Evolutionary conservation across 2,329 filamentous ascomycete species (phyloP).

Genomic region (Claviceps fusiformis): DNA sequence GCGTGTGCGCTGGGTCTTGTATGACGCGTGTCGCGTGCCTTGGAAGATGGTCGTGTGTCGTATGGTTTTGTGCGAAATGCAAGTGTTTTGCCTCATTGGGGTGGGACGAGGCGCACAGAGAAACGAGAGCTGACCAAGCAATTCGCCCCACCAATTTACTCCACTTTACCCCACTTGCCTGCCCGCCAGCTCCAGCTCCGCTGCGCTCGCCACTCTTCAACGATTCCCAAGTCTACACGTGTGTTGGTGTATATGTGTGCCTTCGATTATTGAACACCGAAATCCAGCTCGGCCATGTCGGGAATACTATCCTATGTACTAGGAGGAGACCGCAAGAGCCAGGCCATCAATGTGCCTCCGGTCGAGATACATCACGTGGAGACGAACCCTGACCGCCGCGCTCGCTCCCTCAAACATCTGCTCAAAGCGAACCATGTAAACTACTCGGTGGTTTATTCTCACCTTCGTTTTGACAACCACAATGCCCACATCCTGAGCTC

Average conservation of each 20-base stretch:
- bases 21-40: not conserved
- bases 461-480: slow-evolving; percentile 69
- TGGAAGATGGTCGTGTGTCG: not conserved
- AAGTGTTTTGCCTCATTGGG: not conserved
- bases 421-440: slow-evolving; percentile 86
- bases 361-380: slow-evolving; percentile 71
- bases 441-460: slow-evolving; percentile 68
- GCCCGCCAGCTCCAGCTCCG: no score
- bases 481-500: slow-evolving; percentile 69
- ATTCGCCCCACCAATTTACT: not conserved
- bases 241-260: no score
- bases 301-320: slow-evolving; percentile 22
- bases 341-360: slow-evolving; percentile 44
- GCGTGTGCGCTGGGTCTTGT: not conserved
- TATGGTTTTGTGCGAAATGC: not conserved
- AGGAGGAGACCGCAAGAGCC: slow-evolving; percentile 12
- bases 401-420: slow-evolving; percentile 77
- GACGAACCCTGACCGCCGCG: slow-evolving; percentile 61
- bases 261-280: not conserved
- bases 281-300: slow-evolving; percentile 14
- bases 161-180: not conserved
- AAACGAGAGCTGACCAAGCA: not conserved
- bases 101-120: not conserved
- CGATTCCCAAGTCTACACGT: not conserved
- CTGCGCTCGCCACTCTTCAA: not conserved